Percentiles rank a stretch among this genome's conserved stretches.
These are phyloP conservation scores for Dalbergia cultrata DNA, from an alignment of 306 rosid species.

Conservation along the genomic window DNA sequence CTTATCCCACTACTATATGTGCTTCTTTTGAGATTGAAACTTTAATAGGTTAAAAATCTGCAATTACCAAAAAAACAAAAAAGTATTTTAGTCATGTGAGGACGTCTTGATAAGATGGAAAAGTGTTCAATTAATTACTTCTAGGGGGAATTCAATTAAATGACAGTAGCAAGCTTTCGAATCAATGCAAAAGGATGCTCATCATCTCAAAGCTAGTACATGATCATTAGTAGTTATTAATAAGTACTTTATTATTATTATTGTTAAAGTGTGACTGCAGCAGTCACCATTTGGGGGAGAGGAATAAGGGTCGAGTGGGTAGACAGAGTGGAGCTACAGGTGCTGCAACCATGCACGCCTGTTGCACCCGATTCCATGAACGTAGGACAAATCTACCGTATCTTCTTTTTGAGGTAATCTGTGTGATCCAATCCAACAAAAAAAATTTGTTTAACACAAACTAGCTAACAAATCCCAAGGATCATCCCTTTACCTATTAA, in stretches of 20 bases:
- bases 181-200: not conserved
- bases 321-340: slow-evolving; percentile 18
- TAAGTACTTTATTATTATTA: slow-evolving; percentile 8
- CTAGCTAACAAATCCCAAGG: slow-evolving; percentile 51
- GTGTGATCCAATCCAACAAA: slow-evolving; percentile 23
- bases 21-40: not conserved
- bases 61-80: not conserved
- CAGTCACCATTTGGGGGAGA: not conserved
- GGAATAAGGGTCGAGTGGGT: not conserved
- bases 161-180: slow-evolving; percentile 27
- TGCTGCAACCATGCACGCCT: slow-evolving; percentile 43
- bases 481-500: slow-evolving; percentile 34
- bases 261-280: slow-evolving; percentile 6
- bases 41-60: not conserved
- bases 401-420: slow-evolving; percentile 47
- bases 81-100: slow-evolving; percentile 10
- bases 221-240: not conserved
- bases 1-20: not conserved
- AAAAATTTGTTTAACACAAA: not conserved
- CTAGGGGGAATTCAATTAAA: not conserved
- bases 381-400: slow-evolving; percentile 61
- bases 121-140: not conserved
- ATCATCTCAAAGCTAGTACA: not conserved
- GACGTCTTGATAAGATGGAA: slow-evolving; percentile 29
- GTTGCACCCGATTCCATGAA: slow-evolving; percentile 48